Conservation (phyloP, 306 rosid species). For the Sindora glabra region DNA sequence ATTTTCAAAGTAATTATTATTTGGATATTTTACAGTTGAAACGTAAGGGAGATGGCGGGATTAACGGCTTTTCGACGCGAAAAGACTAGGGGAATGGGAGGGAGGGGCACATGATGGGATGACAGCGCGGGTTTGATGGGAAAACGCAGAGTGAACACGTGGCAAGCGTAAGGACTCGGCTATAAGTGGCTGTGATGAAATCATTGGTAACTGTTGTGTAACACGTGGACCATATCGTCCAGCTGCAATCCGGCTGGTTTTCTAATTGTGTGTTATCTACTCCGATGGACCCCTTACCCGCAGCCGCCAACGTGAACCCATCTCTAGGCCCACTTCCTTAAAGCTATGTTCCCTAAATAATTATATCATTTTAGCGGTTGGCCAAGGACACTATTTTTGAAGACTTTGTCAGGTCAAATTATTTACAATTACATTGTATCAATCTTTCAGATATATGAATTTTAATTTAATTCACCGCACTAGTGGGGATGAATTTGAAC, state of each 20-base stretch:
- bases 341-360: neutral
- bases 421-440: no score
- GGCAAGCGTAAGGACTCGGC: constrained; percentile 12
- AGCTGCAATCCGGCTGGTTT: constrained; percentile 28
- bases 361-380: no score
- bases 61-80: constrained; percentile 74
- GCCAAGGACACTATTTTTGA: no score
- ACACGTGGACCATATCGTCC: constrained; percentile 41
- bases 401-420: no score
- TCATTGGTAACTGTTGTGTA: constrained; percentile 10
- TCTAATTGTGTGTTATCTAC: no score
- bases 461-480: no score
- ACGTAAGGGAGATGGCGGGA: constrained; percentile 49
- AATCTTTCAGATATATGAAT: no score
- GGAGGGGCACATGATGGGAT: neutral
- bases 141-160: constrained; percentile 29
- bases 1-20: neutral
- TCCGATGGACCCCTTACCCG: constrained; percentile 24
- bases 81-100: neutral
- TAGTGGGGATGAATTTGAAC: no score
- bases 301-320: constrained; percentile 18
- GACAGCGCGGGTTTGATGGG: constrained; percentile 5
- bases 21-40: constrained; percentile 16
- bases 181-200: neutral
- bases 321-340: constrained; percentile 4